These are phyloP conservation scores for Solanum rostratum DNA, from an alignment of 257 asterid genomes.

Conservation along the genomic window DNA sequence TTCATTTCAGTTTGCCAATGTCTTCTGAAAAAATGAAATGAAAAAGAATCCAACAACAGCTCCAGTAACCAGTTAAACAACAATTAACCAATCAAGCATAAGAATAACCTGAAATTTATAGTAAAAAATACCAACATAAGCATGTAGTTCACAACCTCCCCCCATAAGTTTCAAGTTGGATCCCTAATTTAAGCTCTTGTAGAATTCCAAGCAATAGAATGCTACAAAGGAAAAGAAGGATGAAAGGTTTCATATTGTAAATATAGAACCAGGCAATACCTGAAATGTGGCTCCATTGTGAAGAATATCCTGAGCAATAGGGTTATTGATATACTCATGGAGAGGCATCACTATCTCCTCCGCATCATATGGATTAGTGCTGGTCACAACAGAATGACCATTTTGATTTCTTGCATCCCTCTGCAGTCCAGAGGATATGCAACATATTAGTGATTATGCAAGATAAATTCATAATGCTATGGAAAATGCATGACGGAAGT, in stretches of 20 bases:
- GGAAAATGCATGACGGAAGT: background rate
- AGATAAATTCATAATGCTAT: background rate
- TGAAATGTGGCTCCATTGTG: conserved; percentile 98
- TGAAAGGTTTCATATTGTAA: background rate
- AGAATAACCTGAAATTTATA: background rate
- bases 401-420: conserved; percentile 60
- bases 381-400: conserved; percentile 23
- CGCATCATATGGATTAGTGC: conserved; percentile 62
- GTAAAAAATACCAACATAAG: background rate
- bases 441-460: background rate
- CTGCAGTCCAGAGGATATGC: conserved; percentile 29
- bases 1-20: background rate
- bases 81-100: background rate
- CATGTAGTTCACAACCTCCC: background rate
- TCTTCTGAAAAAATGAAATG: background rate
- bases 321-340: conserved; percentile 64
- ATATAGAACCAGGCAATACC: conserved; percentile 28
- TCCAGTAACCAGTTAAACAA: background rate
- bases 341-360: conserved; percentile 75
- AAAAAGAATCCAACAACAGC: background rate
- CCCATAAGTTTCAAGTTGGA: background rate
- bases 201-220: background rate
- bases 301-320: conserved; percentile 67
- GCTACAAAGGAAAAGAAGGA: background rate
- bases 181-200: background rate